Evolutionary conservation across 192 early-diverging fungal species (phyloP).

Genomic region (Dispira simplex): DNA sequence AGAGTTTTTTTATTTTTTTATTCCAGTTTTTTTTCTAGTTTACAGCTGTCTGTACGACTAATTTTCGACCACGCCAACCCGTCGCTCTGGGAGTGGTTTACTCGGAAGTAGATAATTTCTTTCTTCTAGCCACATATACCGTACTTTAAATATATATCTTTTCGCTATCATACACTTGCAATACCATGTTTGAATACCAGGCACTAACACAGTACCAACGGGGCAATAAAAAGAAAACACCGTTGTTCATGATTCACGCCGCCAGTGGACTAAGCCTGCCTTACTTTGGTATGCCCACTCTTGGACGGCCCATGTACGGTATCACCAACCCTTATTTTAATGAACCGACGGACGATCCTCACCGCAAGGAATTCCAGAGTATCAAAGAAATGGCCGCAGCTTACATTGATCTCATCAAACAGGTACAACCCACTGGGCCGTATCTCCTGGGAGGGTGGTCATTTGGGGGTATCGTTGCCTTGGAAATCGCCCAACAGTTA

Average conservation of each 20-base stretch:
- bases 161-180: not conserved
- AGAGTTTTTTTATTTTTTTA: too few species aligned
- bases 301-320: slow-evolving; percentile 6
- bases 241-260: slow-evolving; percentile 7
- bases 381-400: not conserved
- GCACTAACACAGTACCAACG: slow-evolving; percentile 3
- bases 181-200: not conserved
- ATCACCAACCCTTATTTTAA: slow-evolving; percentile 10
- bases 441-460: slow-evolving; percentile 8
- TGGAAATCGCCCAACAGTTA: slow-evolving; percentile 2
- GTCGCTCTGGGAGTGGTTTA: too few species aligned
- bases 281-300: not conserved
- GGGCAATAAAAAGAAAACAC: not conserved
- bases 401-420: not conserved
- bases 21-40: too few species aligned
- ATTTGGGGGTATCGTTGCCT: slow-evolving; percentile 3
- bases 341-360: not conserved
- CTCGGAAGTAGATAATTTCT: too few species aligned
- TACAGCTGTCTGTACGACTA: too few species aligned
- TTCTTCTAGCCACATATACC: too few species aligned
- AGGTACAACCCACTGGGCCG: not conserved
- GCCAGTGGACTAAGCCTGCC: slow-evolving; percentile 9
- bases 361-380: not conserved
- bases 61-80: too few species aligned
- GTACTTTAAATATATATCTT: too few species aligned